Percentiles rank a stretch among this genome's conserved stretches.
Conservation (phyloP, 805 yeast genomes). For the Candida jianshihensis region DNA sequence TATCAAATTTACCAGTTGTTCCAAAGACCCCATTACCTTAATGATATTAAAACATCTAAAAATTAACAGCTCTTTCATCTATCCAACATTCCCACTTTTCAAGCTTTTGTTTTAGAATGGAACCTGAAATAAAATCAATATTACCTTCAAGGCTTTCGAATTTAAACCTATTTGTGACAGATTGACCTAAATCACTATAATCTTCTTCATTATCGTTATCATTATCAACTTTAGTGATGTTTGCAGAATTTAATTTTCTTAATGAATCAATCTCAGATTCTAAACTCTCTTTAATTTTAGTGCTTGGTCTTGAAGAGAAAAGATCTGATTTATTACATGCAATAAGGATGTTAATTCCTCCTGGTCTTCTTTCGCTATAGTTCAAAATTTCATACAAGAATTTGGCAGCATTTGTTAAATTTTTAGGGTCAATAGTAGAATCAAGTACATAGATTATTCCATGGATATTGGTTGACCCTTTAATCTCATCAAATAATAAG, state of each 20-base stretch:
- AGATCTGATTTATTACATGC: conserved; percentile 84
- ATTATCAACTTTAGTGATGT: conserved; percentile 25
- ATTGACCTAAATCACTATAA: conserved; percentile 37
- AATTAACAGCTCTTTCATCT: conserved; percentile 63
- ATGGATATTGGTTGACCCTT: conserved; percentile 37
- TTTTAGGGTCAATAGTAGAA: conserved; percentile 47
- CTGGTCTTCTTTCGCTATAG: conserved; percentile 54
- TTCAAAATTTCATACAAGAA: conserved; percentile 53
- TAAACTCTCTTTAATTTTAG: conserved; percentile 50
- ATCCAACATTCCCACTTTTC: conserved; percentile 74
- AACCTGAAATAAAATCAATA: conserved; percentile 66
- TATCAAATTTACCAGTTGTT: conserved; percentile 29
- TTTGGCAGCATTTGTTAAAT: conserved; percentile 47
- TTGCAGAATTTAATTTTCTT: conserved; percentile 40
- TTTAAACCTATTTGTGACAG: conserved; percentile 39
- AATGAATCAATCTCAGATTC: conserved; percentile 58
- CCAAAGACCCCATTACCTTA: conserved; percentile 9
- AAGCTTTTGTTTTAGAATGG: conserved; percentile 50
- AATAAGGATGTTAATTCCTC: conserved; percentile 67
- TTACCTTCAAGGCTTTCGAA: conserved; percentile 70
- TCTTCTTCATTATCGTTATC: conserved; percentile 29
- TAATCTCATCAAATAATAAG: conserved; percentile 42
- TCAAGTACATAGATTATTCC: conserved; percentile 80
- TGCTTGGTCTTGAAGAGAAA: conserved; percentile 72
- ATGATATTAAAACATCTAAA: background rate